phyloP scores from a whole-genome alignment of 1,284 basidiomycete genomes.

The Tilletia caries region DNA sequence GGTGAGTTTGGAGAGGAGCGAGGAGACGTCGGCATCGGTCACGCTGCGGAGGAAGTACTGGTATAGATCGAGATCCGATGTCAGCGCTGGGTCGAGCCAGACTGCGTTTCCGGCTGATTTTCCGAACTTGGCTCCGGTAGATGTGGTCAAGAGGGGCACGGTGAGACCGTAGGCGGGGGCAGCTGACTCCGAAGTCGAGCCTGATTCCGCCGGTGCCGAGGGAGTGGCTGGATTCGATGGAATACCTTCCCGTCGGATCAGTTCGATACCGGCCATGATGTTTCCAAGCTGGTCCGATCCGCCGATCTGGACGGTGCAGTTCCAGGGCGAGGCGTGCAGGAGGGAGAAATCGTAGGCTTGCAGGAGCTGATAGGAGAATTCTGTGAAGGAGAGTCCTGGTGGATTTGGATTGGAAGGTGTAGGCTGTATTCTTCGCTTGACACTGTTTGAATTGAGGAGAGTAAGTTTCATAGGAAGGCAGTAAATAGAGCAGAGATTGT shows the following conservation, averaged over 20 bases:
- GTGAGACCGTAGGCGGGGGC: constrained; percentile 75
- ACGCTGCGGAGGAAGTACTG: constrained; percentile 81
- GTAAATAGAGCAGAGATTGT: too few relatives aligned
- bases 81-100: constrained; percentile 59
- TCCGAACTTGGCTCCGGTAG: constrained; percentile 89
- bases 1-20: constrained; percentile 79
- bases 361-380: constrained; percentile 94
- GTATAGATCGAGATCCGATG: constrained; percentile 43
- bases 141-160: constrained; percentile 85
- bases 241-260: constrained; percentile 65
- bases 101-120: constrained; percentile 95
- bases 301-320: constrained; percentile 84
- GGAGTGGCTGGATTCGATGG: constrained; percentile 14
- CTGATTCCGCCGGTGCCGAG: constrained; percentile 13
- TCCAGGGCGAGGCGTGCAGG: constrained; percentile 62
- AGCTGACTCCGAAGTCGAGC: not conserved
- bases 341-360: constrained; percentile 93
- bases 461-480: too few relatives aligned
- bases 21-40: constrained; percentile 75
- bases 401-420: constrained; percentile 55
- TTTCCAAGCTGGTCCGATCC: constrained; percentile 99
- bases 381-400: constrained; percentile 83
- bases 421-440: constrained; percentile 56
- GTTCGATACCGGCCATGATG: constrained; percentile 83
- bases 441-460: too few relatives aligned